These are phyloP conservation scores for Phytophthora idaei DNA, from an alignment of 352 stramenopile species.

Conservation along the genomic window DNA sequence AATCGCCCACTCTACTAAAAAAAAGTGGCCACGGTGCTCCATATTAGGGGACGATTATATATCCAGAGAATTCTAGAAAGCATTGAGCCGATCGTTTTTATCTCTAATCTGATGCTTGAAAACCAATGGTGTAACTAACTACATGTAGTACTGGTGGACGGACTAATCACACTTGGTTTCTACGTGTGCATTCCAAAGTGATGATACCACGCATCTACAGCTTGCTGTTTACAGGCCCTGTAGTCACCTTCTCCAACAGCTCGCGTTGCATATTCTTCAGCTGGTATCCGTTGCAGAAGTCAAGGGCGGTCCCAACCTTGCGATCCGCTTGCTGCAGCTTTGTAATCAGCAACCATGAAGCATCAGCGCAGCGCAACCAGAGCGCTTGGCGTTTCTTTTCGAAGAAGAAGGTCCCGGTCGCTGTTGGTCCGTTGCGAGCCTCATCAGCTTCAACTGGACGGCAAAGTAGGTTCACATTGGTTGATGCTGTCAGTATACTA, in stretches of 20 bases:
- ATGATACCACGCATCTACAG: slow-evolving; percentile 11
- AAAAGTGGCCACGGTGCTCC: too few species aligned
- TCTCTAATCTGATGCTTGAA: too few species aligned
- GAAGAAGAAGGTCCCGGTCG: slow-evolving; percentile 67
- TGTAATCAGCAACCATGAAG: slow-evolving; percentile 71
- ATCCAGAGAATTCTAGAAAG: too few species aligned
- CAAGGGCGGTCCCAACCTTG: slow-evolving; percentile 62
- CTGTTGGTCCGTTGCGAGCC: slow-evolving; percentile 11
- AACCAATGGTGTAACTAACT: neutral
- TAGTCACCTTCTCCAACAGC: slow-evolving; percentile 41
- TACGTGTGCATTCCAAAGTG: neutral
- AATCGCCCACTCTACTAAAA: too few species aligned
- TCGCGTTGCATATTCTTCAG: slow-evolving; percentile 67
- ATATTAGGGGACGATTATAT: too few species aligned
- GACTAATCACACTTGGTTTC: neutral
- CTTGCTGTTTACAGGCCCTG: slow-evolving; percentile 24
- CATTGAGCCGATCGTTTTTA: too few species aligned
- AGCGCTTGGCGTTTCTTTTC: slow-evolving; percentile 74
- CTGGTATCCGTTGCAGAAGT: slow-evolving; percentile 85
- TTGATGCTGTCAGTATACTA: slow-evolving; percentile 4
- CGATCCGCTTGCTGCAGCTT: slow-evolving; percentile 72
- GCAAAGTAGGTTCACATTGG: neutral
- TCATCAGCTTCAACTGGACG: slow-evolving; percentile 32
- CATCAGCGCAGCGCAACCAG: slow-evolving; percentile 65
- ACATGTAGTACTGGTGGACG: too few species aligned